Evolutionary conservation across 768 basidiomycete genomes (phyloP).

Genomic region (Tulasnella sp.): DNA sequence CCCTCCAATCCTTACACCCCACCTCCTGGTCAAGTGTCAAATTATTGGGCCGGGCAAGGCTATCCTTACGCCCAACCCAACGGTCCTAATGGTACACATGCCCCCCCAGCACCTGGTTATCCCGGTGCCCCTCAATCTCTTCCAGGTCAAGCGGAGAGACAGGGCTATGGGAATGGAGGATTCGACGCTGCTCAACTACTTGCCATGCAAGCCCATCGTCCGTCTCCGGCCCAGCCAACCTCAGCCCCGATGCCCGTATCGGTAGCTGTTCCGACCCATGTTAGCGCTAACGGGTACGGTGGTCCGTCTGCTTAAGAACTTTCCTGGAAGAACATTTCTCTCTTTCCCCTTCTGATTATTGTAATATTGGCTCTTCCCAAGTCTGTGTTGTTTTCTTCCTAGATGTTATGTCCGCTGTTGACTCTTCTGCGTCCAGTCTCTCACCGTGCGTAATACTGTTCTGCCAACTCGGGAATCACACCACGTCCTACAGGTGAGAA

Average conservation of each 20-base stretch:
- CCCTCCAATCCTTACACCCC: neutral
- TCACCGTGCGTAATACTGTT: neutral
- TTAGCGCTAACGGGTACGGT: neutral
- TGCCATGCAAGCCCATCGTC: neutral
- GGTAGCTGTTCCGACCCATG: neutral
- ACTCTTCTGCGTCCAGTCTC: neutral
- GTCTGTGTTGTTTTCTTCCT: neutral
- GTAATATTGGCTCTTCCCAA: neutral
- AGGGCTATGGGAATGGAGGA: neutral
- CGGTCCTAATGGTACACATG: neutral
- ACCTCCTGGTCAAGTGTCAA: neutral
- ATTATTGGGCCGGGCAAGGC: neutral
- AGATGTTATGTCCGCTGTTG: neutral
- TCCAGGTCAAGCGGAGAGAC: neutral
- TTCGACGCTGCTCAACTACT: neutral
- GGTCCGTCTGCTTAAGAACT: neutral
- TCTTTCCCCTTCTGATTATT: neutral
- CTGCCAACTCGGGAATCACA: too few species aligned
- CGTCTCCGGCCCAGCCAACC: neutral
- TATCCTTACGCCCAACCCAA: neutral
- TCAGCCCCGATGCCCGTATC: neutral
- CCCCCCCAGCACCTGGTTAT: neutral
- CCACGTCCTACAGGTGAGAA: too few species aligned
- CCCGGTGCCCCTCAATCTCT: neutral
- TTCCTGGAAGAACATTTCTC: neutral